Base-by-base conservation (phyloP, 2,329 filamentous ascomycete genomes). In the Pestalotiopsis sp. region DNA sequence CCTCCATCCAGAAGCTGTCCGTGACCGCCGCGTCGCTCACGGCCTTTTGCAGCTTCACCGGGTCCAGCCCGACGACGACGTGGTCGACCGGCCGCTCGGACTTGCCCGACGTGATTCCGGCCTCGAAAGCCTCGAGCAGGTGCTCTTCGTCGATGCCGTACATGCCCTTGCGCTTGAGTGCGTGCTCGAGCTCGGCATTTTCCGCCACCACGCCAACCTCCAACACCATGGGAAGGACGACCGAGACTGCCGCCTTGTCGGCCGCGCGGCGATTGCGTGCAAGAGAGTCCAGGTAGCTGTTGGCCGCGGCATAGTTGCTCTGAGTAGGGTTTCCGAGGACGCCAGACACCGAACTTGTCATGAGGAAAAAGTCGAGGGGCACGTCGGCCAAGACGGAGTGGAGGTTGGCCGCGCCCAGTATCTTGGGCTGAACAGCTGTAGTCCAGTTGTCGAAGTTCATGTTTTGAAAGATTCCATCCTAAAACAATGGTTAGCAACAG, bases 111-210 rank as follows among this genome's bases (percentile, higher is more conserved):
- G 25, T 25, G 25, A 25, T 25, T 25, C 25, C 25, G 25, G 70
- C 70, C 45, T 73, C 76, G 49, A 78, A 75, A 9, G 69, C 70
- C 11, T 70, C 59, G 2, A 77, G 71, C 38, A 78, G 70, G 4
- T 76, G 63, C 36, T 75, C 70, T 58, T 78, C 76, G 55, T 76
- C 72, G 25, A 78, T 75, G 31, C 75, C 76, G 66, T 78, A 78
- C 67, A 77, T 71, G 14, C 77, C 76, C 64, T 72, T 76, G 23
- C 72, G 69, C 36, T 64, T 70, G 12, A 79, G 67, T 6, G 72
- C 65, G 3, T 69, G 68, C 59, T 77, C 75, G 14, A 77, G 61
- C 3, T 68, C 67, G 31, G 65, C 67, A 57, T 73, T 69, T 25
- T 74, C 70, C 9, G 74, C 66, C 6, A 76, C 70, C 1, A 72